phyloP scores from a whole-genome alignment of 2,329 filamentous ascomycete genomes.

The Aspergillus caelatus region DNA sequence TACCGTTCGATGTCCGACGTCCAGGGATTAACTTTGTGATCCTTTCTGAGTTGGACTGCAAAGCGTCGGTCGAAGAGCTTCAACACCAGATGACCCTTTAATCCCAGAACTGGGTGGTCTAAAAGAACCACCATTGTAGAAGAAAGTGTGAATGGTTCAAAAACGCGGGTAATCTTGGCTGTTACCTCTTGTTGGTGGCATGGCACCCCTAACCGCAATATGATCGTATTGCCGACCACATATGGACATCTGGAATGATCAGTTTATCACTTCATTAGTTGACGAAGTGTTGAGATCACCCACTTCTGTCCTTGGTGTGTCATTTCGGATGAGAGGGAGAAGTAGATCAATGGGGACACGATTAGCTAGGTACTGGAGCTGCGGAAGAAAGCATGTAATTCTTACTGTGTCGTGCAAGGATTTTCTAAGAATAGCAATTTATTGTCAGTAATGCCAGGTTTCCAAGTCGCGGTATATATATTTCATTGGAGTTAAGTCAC shows the following conservation, averaged over 20 bases:
- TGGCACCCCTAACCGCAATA: conserved; percentile 3
- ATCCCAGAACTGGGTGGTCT: conserved; percentile 2
- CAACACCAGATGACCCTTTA: conserved; percentile 17
- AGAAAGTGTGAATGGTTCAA: conserved; percentile 22
- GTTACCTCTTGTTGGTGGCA: background rate
- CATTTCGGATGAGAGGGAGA: too few species aligned
- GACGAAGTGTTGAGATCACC: too few species aligned
- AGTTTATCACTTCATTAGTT: too few species aligned
- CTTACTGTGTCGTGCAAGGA: too few species aligned
- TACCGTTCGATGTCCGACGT: conserved; percentile 15
- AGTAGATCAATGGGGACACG: too few species aligned
- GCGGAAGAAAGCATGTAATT: too few species aligned
- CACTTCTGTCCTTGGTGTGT: background rate
- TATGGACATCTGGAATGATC: conserved; percentile 13
- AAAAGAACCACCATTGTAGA: conserved; percentile 18
- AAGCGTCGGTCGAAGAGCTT: conserved; percentile 26
- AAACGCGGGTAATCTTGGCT: conserved; percentile 16
- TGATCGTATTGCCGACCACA: conserved; percentile 5
- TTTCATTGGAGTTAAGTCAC: too few species aligned
- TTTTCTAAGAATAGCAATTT: too few species aligned
- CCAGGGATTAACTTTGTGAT: conserved; percentile 17
- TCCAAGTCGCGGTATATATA: too few species aligned
- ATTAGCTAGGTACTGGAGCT: too few species aligned
- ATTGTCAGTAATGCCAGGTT: too few species aligned
- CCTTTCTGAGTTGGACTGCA: conserved; percentile 15